These are phyloP conservation scores for Uronychia setigera DNA, from an alignment of 73 alveolate species.

Conservation along the genomic window DNA sequence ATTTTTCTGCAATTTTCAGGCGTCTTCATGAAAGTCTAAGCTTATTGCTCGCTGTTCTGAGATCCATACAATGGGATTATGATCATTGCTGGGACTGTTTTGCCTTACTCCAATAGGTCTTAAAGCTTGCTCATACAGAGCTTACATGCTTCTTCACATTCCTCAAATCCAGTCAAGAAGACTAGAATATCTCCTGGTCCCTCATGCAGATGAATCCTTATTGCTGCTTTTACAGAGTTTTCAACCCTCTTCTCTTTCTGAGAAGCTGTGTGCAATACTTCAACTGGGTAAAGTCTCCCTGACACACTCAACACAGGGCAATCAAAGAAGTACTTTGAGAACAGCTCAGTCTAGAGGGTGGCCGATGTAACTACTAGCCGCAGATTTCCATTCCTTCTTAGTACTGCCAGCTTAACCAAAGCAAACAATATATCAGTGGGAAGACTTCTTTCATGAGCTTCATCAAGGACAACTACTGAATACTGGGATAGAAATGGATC, in stretches of 20 bases:
- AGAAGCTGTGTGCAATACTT: slow-evolving; percentile 64
- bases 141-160: slow-evolving; percentile 90
- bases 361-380: slow-evolving; percentile 90
- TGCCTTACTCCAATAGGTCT: slow-evolving; percentile 67
- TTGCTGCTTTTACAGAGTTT: slow-evolving; percentile 87
- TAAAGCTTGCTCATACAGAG: slow-evolving; percentile 63
- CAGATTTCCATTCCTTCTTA: slow-evolving; percentile 72
- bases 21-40: slow-evolving; percentile 83
- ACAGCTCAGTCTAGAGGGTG: slow-evolving; percentile 77
- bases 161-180: slow-evolving; percentile 98
- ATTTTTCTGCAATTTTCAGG: slow-evolving; percentile 92
- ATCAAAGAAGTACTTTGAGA: slow-evolving; percentile 73
- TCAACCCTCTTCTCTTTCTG: slow-evolving; percentile 77
- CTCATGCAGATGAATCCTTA: slow-evolving; percentile 93
- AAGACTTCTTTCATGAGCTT: slow-evolving; percentile 96
- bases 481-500: slow-evolving; percentile 84
- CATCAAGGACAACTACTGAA: slow-evolving; percentile 89
- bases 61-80: slow-evolving; percentile 82
- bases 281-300: slow-evolving; percentile 82
- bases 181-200: slow-evolving; percentile 96
- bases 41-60: slow-evolving; percentile 79
- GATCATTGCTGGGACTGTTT: slow-evolving; percentile 68
- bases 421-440: slow-evolving; percentile 96
- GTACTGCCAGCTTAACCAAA: slow-evolving; percentile 84
- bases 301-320: slow-evolving; percentile 75